Conservation (phyloP, 208 protist genomes). For the Crithidia acanthocephali region DNA sequence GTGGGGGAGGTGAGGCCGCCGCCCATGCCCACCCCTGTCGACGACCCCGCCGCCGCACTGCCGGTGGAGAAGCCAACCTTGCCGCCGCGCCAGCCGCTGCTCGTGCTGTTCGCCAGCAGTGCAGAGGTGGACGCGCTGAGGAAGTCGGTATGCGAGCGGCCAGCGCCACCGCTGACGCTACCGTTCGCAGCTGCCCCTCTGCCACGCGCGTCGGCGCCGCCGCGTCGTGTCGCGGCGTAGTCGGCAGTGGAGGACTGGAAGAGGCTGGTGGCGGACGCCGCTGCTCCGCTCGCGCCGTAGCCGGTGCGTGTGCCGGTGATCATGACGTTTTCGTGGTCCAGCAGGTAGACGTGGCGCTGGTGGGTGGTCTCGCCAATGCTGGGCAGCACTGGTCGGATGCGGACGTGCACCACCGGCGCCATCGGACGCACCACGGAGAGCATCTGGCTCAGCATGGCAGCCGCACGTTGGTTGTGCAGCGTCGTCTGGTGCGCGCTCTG, state of each 20-base stretch:
- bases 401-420: constrained; percentile 80
- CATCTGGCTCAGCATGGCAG: constrained; percentile 25
- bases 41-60: neutral
- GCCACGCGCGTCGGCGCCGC: neutral
- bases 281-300: neutral
- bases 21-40: neutral
- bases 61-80: neutral
- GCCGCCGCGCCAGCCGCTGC: neutral
- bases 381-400: constrained; percentile 69
- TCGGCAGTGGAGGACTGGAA: constrained; percentile 2
- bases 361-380: constrained; percentile 68
- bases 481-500: neutral
- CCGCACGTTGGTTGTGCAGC: constrained; percentile 12
- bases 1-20: neutral
- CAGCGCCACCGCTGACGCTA: neutral
- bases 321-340: constrained; percentile 85
- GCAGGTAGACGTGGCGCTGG: constrained; percentile 66
- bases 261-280: neutral
- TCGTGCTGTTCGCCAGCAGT: constrained; percentile 11
- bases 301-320: constrained; percentile 28
- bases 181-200: neutral
- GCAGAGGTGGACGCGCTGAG: constrained; percentile 2
- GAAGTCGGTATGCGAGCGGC: neutral
- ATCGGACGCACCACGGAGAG: constrained; percentile 30
- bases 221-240: neutral